Percentiles rank a stretch among this genome's conserved stretches.
Evolutionary conservation across 2,329 filamentous ascomycete genomes (phyloP).

Genomic region (Fusarium buxicola): DNA sequence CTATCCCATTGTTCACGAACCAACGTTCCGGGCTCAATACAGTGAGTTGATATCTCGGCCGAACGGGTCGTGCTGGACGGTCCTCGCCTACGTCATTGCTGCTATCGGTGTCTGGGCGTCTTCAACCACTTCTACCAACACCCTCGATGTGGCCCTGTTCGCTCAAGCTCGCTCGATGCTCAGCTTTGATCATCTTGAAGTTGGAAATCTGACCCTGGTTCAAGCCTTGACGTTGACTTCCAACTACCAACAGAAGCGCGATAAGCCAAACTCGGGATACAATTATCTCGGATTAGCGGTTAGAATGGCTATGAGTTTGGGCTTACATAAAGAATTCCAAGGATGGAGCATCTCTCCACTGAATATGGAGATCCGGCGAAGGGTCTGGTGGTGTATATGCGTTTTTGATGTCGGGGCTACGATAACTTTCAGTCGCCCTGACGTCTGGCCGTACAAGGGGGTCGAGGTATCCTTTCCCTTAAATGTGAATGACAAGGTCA

Average conservation of each 20-base stretch:
- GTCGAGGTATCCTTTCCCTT: constrained; percentile 57
- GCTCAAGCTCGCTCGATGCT: constrained; percentile 49
- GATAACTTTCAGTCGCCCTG: constrained; percentile 52
- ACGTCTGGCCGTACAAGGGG: constrained; percentile 55
- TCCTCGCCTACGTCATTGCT: constrained; percentile 51
- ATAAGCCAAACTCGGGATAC: constrained; percentile 64
- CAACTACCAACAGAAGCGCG: constrained; percentile 63
- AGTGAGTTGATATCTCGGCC: constrained; percentile 50
- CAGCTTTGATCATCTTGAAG: constrained; percentile 57
- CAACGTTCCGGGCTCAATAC: constrained; percentile 56
- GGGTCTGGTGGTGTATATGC: constrained; percentile 55
- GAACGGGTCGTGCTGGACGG: constrained; percentile 47
- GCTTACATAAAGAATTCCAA: constrained; percentile 60
- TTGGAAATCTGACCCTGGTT: constrained; percentile 58
- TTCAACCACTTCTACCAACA: constrained; percentile 31
- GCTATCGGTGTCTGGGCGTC: constrained; percentile 53
- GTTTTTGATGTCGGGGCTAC: constrained; percentile 61
- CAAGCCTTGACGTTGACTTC: constrained; percentile 58
- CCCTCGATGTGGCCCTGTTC: constrained; percentile 46
- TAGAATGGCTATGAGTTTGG: constrained; percentile 62
- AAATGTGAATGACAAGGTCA: constrained; percentile 58
- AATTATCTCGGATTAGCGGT: constrained; percentile 64
- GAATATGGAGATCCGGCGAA: constrained; percentile 51
- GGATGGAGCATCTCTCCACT: constrained; percentile 49
- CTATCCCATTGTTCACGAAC: constrained; percentile 61